These are phyloP conservation scores for Vitis labrusca DNA, from an alignment of 164 flowering plant genomes.

Conservation along the genomic window DNA sequence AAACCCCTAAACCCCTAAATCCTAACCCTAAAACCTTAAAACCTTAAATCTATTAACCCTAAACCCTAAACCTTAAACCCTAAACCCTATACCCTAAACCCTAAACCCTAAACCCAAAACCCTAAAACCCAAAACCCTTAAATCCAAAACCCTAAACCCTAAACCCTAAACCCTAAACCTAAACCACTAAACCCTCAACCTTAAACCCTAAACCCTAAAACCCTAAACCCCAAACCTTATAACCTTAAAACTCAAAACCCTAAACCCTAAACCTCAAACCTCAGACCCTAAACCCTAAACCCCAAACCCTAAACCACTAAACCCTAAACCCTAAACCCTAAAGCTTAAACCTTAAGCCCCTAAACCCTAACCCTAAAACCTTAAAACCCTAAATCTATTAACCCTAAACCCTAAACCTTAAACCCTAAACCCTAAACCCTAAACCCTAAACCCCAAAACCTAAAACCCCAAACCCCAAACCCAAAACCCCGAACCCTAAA, in stretches of 20 bases:
- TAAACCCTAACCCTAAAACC: constrained; percentile 18
- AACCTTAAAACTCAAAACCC: too few species aligned
- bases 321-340: constrained; percentile 11
- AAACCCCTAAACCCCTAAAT: constrained; percentile 12
- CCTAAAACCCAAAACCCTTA: background rate
- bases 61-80: too few species aligned
- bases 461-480: constrained; percentile 12
- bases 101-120: constrained; percentile 5
- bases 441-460: constrained; percentile 23
- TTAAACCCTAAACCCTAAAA: constrained; percentile 26
- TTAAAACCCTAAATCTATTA: constrained; percentile 15
- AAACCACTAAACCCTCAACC: constrained; percentile 22
- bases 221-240: constrained; percentile 9
- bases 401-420: constrained; percentile 15
- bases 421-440: constrained; percentile 21
- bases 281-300: constrained; percentile 25
- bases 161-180: constrained; percentile 19
- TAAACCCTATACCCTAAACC: constrained; percentile 1
- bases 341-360: background rate
- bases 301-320: background rate
- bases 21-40: too few species aligned
- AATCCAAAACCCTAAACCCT: background rate
- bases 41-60: too few species aligned
- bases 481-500: constrained; percentile 18
- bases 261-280: constrained; percentile 21